These are phyloP conservation scores for Hypoxylon perforatum DNA, from an alignment of 495 filamentous ascomycete species.

Conservation along the genomic window DNA sequence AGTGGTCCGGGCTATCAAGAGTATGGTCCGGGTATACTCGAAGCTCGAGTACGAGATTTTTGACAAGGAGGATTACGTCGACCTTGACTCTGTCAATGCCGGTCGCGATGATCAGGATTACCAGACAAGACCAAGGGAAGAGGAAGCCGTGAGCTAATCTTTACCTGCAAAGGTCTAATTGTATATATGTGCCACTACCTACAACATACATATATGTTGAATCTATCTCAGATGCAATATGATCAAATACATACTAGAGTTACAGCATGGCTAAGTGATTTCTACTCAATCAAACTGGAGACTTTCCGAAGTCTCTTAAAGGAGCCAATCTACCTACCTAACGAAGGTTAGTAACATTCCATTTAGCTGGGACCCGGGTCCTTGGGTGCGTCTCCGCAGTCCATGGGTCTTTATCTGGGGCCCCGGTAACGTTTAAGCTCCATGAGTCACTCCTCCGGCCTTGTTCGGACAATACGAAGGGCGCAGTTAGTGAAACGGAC, in stretches of 20 bases:
- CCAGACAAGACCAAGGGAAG: not conserved
- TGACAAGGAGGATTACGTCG: slow-evolving; percentile 16
- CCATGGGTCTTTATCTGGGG: too few relatives aligned
- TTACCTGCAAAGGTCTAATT: not conserved
- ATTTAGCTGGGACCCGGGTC: too few relatives aligned
- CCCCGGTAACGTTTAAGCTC: too few relatives aligned
- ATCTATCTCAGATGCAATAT: too few relatives aligned
- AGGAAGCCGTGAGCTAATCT: not conserved
- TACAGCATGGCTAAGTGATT: too few relatives aligned
- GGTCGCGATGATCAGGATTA: slow-evolving; percentile 14
- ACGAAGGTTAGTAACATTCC: too few relatives aligned
- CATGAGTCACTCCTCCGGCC: not conserved
- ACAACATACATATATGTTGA: slow-evolving; percentile 6
- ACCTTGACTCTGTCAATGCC: slow-evolving; percentile 7
- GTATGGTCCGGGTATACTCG: slow-evolving; percentile 45
- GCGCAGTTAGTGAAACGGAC: not conserved
- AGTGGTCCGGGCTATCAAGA: slow-evolving; percentile 48
- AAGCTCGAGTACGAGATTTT: slow-evolving; percentile 44
- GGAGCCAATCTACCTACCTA: too few relatives aligned
- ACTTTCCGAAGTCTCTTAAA: too few relatives aligned
- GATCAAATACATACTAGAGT: too few relatives aligned
- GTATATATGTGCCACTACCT: slow-evolving; percentile 7
- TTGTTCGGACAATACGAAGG: slow-evolving; percentile 1
- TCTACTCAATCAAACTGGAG: too few relatives aligned
- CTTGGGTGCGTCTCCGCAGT: too few relatives aligned